phyloP scores from a whole-genome alignment of 2,329 filamentous ascomycete species.

The Colletotrichum scovillei region DNA sequence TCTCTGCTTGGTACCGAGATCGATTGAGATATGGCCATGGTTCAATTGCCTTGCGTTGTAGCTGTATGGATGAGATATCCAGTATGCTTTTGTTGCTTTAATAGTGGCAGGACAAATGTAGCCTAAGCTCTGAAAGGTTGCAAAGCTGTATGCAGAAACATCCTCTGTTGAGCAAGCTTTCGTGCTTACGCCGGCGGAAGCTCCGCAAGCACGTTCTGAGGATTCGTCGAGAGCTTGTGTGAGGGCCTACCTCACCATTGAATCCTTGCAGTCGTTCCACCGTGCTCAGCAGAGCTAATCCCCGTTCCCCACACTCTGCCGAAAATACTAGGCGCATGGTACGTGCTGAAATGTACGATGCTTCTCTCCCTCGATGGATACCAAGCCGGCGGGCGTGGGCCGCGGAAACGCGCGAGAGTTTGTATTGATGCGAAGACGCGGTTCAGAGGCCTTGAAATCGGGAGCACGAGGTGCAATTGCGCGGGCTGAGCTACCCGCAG shows the following conservation, averaged over 20 bases:
- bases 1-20: no score
- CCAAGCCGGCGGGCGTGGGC: background rate
- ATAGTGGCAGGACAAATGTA: background rate
- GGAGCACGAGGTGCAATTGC: background rate
- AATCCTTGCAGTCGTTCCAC: conserved; percentile 28
- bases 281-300: background rate
- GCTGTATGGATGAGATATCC: background rate
- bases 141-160: background rate
- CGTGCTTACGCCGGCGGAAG: conserved; percentile 13
- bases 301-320: conserved; percentile 6
- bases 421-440: background rate
- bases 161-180: conserved; percentile 9
- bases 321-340: conserved; percentile 8
- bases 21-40: background rate
- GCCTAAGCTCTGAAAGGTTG: conserved; percentile 5
- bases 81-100: background rate
- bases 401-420: background rate
- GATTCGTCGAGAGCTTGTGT: conserved; percentile 5
- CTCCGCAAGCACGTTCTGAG: conserved; percentile 2
- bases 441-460: background rate
- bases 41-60: background rate
- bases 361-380: conserved; percentile 4
- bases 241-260: conserved; percentile 9
- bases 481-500: background rate
- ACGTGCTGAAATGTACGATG: conserved; percentile 21